Percentiles rank a stretch among this genome's conserved stretches.
phyloP scores from a whole-genome alignment of 108 stramenopile genomes.

The Discostella stelligeroides region DNA sequence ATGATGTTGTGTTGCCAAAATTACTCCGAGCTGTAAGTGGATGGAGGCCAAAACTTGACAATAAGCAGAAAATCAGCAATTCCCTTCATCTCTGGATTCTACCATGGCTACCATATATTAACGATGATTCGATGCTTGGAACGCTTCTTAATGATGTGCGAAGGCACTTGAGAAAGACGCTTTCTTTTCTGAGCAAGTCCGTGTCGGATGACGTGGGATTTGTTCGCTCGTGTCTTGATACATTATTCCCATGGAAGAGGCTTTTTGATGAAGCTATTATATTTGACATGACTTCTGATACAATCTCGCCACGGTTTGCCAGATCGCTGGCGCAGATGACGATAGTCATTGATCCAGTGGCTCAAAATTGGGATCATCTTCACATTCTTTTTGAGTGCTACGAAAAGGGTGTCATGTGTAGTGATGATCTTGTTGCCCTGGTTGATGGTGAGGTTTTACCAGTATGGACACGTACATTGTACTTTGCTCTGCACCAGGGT shows the following conservation, averaged over 20 bases:
- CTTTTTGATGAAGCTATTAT: conserved; percentile 51
- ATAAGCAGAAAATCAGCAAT: conserved; percentile 28
- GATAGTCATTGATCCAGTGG: conserved; percentile 15
- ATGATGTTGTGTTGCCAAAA: conserved; percentile 50
- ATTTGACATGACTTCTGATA: conserved; percentile 55
- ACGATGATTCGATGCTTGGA: conserved; percentile 53
- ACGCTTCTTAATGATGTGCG: conserved; percentile 63
- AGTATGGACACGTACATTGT: conserved; percentile 50
- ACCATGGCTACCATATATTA: conserved; percentile 82
- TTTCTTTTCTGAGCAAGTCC: conserved; percentile 56
- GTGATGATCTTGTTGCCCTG: conserved; percentile 67
- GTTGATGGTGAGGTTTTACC: conserved; percentile 75
- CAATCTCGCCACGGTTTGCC: conserved; percentile 57
- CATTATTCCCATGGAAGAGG: conserved; percentile 63
- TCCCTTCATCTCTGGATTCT: conserved; percentile 75
- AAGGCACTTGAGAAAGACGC: conserved; percentile 55
- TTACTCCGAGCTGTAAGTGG: conserved; percentile 46
- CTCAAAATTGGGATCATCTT: conserved; percentile 51
- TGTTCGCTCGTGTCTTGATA: conserved; percentile 33
- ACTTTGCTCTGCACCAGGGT: conserved; percentile 25
- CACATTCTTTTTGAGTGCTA: conserved; percentile 49
- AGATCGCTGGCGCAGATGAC: conserved; percentile 40
- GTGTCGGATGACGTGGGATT: conserved; percentile 47
- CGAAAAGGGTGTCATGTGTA: conserved; percentile 51
- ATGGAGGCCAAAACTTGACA: conserved; percentile 62